Percentiles rank a stretch among this genome's conserved stretches.
Evolutionary conservation across 352 stramenopile species (phyloP).

Genomic region (Stramenopiles sp.): DNA sequence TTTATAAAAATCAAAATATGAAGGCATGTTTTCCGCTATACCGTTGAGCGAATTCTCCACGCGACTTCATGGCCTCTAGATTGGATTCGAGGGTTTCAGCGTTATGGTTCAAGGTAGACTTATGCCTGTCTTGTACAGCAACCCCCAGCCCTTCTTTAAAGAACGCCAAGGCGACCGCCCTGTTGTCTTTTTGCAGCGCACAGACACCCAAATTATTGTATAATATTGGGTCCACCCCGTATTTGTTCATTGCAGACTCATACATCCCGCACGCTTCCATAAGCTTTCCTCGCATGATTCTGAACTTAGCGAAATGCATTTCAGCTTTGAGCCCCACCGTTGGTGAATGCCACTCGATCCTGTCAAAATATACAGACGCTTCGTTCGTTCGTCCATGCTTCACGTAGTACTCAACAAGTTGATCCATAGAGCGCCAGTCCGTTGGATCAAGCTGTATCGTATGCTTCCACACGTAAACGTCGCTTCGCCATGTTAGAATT

Average conservation of each 20-base stretch:
- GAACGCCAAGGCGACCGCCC: background rate
- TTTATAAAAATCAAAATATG: no score
- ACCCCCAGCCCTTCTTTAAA: background rate
- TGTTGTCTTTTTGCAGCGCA: constrained; percentile 1
- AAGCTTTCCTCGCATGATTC: background rate
- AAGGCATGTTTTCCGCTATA: no score
- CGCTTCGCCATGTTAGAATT: background rate
- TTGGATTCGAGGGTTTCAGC: background rate
- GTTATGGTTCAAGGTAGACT: background rate
- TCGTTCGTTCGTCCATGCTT: background rate
- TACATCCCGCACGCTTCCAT: background rate
- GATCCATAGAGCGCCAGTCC: constrained; percentile 36
- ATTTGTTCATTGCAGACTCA: background rate
- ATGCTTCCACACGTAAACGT: background rate
- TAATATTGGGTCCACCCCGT: background rate
- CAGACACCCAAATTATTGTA: constrained; percentile 8
- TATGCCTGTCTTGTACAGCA: background rate
- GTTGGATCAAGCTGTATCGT: constrained; percentile 25
- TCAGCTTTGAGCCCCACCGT: background rate
- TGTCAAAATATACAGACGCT: background rate
- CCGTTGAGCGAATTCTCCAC: no score
- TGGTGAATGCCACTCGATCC: background rate
- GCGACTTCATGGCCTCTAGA: background rate
- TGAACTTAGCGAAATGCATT: background rate
- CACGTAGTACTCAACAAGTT: constrained; percentile 1